Evolutionary conservation across 1,139 yeast genomes (phyloP).

Genomic region (Candida glucosophila): DNA sequence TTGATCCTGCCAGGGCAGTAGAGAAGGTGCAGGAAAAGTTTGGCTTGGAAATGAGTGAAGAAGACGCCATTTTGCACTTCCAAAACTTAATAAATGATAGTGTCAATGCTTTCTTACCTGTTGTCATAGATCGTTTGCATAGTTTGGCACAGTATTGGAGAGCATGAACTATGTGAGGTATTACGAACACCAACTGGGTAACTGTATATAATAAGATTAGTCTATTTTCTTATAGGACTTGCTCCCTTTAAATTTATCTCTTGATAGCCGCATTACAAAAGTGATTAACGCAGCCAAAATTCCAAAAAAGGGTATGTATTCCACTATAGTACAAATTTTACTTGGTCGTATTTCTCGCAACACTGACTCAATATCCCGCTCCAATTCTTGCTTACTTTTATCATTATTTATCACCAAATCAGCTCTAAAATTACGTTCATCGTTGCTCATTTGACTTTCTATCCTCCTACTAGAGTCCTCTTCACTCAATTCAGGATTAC

Average conservation of each 20-base stretch:
- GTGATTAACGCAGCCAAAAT: constrained; percentile 23
- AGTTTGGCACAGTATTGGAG: constrained; percentile 97
- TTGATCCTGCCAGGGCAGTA: constrained; percentile 71
- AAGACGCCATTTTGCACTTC: constrained; percentile 90
- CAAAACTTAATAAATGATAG: constrained; percentile 89
- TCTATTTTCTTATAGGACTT: constrained; percentile 6
- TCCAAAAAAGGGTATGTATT: constrained; percentile 48
- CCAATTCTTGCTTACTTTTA: constrained; percentile 40
- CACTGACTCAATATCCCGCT: constrained; percentile 36
- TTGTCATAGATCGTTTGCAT: constrained; percentile 90
- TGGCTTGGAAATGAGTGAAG: constrained; percentile 87
- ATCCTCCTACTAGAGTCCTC: constrained; percentile 72
- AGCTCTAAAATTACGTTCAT: constrained; percentile 48
- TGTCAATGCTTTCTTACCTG: constrained; percentile 87
- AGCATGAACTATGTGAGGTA: constrained; percentile 45
- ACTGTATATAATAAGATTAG: constrained; percentile 1
- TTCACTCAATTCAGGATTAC: constrained; percentile 60
- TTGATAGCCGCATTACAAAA: constrained; percentile 10
- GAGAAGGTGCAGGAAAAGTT: constrained; percentile 92
- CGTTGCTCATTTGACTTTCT: constrained; percentile 64
- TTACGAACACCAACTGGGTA: not conserved
- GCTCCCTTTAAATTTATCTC: constrained; percentile 15
- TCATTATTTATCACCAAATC: constrained; percentile 66
- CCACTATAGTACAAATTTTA: constrained; percentile 50
- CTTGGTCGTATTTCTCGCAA: constrained; percentile 42